A percentile compares a stretch with the other conserved stretches of the same genome.
Conservation (phyloP, 192 early-diverging fungal species). For the Coemansia sp. region DNA sequence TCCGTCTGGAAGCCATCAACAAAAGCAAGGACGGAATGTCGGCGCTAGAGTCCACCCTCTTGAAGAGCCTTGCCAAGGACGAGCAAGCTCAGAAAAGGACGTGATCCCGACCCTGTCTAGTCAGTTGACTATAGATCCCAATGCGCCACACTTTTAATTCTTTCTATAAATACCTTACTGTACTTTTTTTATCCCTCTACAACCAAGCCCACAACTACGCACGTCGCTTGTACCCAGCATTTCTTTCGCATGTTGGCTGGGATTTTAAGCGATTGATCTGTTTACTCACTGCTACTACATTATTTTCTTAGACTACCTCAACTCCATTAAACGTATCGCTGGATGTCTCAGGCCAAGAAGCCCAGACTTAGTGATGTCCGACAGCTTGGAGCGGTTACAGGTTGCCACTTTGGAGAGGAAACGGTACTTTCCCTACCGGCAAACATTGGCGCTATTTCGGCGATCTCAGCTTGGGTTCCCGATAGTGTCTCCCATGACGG, state of each 20-base stretch:
- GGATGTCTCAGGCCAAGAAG: constrained; percentile 14
- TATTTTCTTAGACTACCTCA: neutral
- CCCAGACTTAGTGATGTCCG: neutral
- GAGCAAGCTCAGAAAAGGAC: neutral
- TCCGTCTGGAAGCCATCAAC: neutral
- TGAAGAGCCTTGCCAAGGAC: constrained; percentile 9
- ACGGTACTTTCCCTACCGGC: constrained; percentile 16
- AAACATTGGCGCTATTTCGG: constrained; percentile 22
- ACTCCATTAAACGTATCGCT: neutral
- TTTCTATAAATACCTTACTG: too few species aligned
- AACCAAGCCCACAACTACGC: neutral
- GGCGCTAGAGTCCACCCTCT: constrained; percentile 5
- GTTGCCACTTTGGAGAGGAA: constrained; percentile 5
- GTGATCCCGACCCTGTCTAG: neutral
- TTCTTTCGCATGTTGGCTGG: neutral
- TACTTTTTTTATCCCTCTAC: too few species aligned
- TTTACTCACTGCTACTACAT: neutral
- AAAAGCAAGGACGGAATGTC: constrained; percentile 6
- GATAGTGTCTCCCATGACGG: neutral
- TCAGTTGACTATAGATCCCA: neutral
- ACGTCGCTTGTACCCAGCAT: neutral
- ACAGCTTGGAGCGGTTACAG: neutral
- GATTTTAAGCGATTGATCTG: neutral
- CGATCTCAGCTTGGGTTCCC: constrained; percentile 31
- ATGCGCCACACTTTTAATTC: neutral